Base-by-base conservation (phyloP, 208 protist genomes). In the Leptomonas pyrrhocoris region DNA sequence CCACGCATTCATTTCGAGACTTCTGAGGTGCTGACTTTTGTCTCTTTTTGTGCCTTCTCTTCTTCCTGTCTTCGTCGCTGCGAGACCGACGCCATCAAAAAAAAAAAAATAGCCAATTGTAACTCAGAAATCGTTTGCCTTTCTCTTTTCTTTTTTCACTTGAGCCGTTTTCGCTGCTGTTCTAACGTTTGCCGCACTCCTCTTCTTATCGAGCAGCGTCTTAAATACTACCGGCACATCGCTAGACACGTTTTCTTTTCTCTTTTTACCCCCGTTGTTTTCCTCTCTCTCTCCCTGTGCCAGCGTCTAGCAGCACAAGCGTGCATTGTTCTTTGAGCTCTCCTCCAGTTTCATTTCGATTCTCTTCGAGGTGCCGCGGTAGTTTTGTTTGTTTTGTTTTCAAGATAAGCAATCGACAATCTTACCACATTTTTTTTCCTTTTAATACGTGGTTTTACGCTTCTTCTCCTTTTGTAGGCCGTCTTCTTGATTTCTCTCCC, bases 161-260 rank as follows among this genome's bases (percentile, higher is more conserved):
- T n/a, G 15, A 28, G 61, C 58, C 43, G 18, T 11, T 64, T 49
- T 51, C 18, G 63, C 16, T 25, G 7, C 43, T 50, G 38, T 56
- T 43, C 25, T 28, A 27, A 21, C 12, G n/a, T 28, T 49, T 45
- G 40, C 42, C 40, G 34, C 3, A 38, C 3, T 9, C 34, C 7
- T 38, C 34, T 9, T 38, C 9, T 38, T n/a, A n/a, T n/a, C n/a
- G n/a, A n/a, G n/a, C n/a, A n/a, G n/a, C n/a, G n/a, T n/a, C n/a
- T n/a, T n/a, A n/a, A n/a, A n/a, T n/a, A n/a, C n/a, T n/a, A n/a
- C n/a, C n/a, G n/a, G n/a, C n/a, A n/a, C n/a, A n/a, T n/a, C n/a
- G n/a, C n/a, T n/a, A n/a, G n/a, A n/a, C n/a, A n/a, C n/a, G 6
- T 55, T 60, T 49, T 68, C 50, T 61, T 28, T 49, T 59, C 11